Percentiles rank a stretch among this genome's conserved stretches.
phyloP scores from a whole-genome alignment of 2,329 filamentous ascomycete species.

The Phialemoniopsis sp. region DNA sequence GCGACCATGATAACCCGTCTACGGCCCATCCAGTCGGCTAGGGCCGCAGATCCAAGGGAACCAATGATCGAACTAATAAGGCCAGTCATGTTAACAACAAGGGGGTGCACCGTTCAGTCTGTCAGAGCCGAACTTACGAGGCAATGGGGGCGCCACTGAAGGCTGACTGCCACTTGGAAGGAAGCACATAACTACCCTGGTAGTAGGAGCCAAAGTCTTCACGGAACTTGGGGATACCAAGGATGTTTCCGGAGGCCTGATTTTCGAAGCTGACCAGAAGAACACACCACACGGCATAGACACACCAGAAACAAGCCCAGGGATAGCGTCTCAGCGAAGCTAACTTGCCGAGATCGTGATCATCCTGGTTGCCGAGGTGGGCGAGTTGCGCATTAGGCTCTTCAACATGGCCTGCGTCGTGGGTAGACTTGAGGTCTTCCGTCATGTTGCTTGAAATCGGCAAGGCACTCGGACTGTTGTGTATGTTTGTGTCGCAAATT shows the following conservation, averaged over 20 bases:
- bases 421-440: too few relatives aligned
- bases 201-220: constrained; percentile 31
- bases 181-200: constrained; percentile 27
- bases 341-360: constrained; percentile 2
- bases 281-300: constrained; percentile 4
- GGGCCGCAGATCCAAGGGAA: constrained; percentile 20
- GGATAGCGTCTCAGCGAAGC: constrained; percentile 1
- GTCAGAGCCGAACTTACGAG: constrained; percentile 1
- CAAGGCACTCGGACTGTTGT: too few relatives aligned
- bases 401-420: too few relatives aligned
- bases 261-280: constrained; percentile 6
- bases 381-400: not conserved
- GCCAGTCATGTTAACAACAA: constrained; percentile 2
- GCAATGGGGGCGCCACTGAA: constrained; percentile 31
- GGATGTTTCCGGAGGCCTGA: constrained; percentile 11
- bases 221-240: constrained; percentile 33
- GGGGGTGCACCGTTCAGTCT: not conserved
- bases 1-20: constrained; percentile 20
- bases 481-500: too few relatives aligned
- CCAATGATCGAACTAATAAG: constrained; percentile 14
- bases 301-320: constrained; percentile 2
- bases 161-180: constrained; percentile 29
- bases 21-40: constrained; percentile 28
- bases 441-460: too few relatives aligned
- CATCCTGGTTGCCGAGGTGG: constrained; percentile 1